phyloP scores from a whole-genome alignment of 1,284 basidiomycete species.

The Agroathelia rolfsii region DNA sequence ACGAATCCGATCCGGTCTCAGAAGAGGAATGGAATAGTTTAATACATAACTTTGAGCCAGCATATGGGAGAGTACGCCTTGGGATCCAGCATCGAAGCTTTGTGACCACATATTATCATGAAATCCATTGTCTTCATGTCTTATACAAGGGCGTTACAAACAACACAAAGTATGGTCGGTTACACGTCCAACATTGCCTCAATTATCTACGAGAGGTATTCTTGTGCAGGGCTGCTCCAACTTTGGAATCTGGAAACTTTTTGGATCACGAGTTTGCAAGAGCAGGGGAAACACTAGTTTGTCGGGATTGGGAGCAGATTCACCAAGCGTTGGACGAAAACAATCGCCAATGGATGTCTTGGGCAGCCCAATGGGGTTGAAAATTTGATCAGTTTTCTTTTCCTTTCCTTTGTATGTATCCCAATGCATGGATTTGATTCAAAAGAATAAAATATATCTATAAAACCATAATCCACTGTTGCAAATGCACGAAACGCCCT shows the following conservation, averaged over 20 bases:
- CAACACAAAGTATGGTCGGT: conserved; percentile 8
- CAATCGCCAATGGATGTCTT: too few relatives aligned
- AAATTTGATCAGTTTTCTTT: too few relatives aligned
- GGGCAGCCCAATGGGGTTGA: too few relatives aligned
- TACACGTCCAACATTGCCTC: conserved; percentile 25
- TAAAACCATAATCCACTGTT: too few relatives aligned
- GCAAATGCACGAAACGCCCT: too few relatives aligned
- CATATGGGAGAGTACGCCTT: conserved; percentile 9
- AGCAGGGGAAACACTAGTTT: conserved; percentile 18
- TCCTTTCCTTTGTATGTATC: too few relatives aligned
- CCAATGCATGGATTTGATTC: too few relatives aligned
- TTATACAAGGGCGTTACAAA: conserved; percentile 12
- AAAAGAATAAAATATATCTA: too few relatives aligned
- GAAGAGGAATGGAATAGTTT: conserved; percentile 10
- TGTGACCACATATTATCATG: conserved; percentile 15
- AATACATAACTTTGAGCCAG: conserved; percentile 6
- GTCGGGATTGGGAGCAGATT: conserved; percentile 20
- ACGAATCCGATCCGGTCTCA: conserved; percentile 6
- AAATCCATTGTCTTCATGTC: conserved; percentile 18
- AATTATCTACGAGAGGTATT: conserved; percentile 25
- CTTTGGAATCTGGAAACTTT: conserved; percentile 24
- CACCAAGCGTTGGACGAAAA: conserved; percentile 12
- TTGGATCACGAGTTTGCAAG: conserved; percentile 15
- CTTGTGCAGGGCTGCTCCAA: conserved; percentile 25
- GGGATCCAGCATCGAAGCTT: conserved; percentile 13